A percentile compares a stretch with the other conserved stretches of the same genome.
Conservation (phyloP, 192 early-diverging fungal genomes). For the Haplosporangium gracile region DNA sequence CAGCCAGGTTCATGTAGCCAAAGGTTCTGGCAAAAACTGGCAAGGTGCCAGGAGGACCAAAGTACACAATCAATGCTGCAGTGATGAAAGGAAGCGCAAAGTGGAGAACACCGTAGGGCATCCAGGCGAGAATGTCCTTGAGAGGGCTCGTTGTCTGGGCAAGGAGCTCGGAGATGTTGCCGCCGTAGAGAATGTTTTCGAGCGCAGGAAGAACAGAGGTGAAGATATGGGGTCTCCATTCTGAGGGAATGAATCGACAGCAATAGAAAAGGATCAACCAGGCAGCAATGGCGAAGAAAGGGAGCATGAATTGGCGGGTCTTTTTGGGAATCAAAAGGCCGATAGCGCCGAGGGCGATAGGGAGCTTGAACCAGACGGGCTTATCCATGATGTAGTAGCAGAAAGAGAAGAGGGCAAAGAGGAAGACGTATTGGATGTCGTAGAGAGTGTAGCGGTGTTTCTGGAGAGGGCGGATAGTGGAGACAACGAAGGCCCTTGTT, state of each 20-base stretch:
- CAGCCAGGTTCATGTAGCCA: constrained; percentile 77
- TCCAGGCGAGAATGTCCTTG: constrained; percentile 74
- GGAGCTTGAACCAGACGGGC: constrained; percentile 52
- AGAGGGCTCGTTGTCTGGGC: constrained; percentile 62
- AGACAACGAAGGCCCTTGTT: constrained; percentile 27
- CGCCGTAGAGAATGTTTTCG: constrained; percentile 78
- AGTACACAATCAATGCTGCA: constrained; percentile 58
- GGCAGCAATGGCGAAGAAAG: constrained; percentile 66
- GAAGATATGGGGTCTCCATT: constrained; percentile 71
- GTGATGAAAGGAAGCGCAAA: constrained; percentile 76
- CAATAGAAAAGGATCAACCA: constrained; percentile 71
- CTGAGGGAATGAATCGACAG: constrained; percentile 64
- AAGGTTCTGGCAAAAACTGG: constrained; percentile 70
- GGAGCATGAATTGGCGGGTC: constrained; percentile 63
- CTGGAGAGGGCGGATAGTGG: constrained; percentile 37
- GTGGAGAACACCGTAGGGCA: constrained; percentile 83
- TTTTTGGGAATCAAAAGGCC: constrained; percentile 56
- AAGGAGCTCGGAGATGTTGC: constrained; percentile 72
- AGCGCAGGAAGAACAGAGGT: constrained; percentile 74
- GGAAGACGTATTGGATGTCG: constrained; percentile 62
- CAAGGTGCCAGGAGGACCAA: constrained; percentile 64
- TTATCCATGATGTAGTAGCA: constrained; percentile 58
- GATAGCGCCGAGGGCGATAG: constrained; percentile 41
- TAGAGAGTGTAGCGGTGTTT: constrained; percentile 57
- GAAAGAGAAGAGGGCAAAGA: constrained; percentile 52